phyloP scores from a whole-genome alignment of 176 grass and related monocot genomes.

The Cenchrus fungigraminus region DNA sequence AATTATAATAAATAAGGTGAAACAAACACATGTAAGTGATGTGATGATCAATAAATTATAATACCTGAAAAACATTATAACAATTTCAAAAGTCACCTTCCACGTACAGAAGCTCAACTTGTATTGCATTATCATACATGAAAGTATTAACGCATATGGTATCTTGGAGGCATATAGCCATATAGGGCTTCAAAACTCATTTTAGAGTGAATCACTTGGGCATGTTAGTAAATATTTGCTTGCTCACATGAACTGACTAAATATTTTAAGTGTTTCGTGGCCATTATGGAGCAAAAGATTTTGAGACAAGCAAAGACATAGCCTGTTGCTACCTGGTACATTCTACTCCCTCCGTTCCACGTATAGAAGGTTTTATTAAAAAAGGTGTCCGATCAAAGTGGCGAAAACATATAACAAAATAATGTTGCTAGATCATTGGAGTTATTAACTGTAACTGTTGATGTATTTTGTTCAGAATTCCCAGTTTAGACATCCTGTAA shows the following conservation, averaged over 20 bases:
- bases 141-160: not conserved
- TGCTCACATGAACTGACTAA: not conserved
- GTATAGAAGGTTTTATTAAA: conserved; percentile 81
- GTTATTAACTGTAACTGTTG: not conserved
- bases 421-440: not conserved
- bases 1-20: no score
- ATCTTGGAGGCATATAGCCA: not conserved
- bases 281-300: conserved; percentile 64
- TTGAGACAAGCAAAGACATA: conserved; percentile 67
- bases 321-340: conserved; percentile 69
- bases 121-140: not conserved
- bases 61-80: no score
- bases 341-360: conserved; percentile 69
- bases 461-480: conserved; percentile 23
- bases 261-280: not conserved
- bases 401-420: not conserved
- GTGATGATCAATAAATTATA: no score
- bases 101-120: not conserved
- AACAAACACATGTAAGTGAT: no score
- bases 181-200: not conserved
- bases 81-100: no score
- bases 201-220: no score
- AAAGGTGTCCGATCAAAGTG: conserved; percentile 37
- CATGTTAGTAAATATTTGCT: not conserved
- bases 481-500: not conserved